Conservation (phyloP, 331 rosid genomes). For the Quercus lobata region DNA sequence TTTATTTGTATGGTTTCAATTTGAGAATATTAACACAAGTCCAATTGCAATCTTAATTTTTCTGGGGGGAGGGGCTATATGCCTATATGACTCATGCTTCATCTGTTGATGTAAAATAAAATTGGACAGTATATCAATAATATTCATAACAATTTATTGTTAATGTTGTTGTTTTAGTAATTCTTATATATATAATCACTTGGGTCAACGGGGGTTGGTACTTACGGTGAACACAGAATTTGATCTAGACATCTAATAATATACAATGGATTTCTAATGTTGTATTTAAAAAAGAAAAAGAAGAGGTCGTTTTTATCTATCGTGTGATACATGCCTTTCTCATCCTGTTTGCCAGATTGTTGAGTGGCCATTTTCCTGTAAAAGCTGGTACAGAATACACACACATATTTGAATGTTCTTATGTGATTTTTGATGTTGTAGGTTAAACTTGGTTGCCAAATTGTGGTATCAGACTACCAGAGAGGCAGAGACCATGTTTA, state of each 20-base stretch:
- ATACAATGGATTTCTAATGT: neutral
- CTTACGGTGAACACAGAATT: neutral
- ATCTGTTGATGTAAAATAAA: neutral
- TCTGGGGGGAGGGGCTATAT: neutral
- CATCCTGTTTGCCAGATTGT: neutral
- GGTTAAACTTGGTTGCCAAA: neutral
- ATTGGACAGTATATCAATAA: neutral
- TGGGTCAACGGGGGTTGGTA: neutral
- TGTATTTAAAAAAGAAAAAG: neutral
- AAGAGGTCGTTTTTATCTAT: neutral
- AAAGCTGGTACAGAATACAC: neutral
- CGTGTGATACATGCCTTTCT: neutral
- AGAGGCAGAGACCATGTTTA: constrained; percentile 24
- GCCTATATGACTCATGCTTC: neutral
- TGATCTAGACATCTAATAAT: neutral
- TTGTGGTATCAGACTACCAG: neutral
- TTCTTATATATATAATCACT: neutral
- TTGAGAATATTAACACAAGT: neutral
- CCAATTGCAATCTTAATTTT: neutral
- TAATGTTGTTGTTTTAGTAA: too few relatives aligned
- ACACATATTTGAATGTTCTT: neutral
- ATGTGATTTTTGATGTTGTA: neutral
- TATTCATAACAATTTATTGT: neutral
- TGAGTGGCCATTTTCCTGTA: neutral
- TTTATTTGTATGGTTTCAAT: neutral